A percentile compares a stretch with the other conserved stretches of the same genome.
These are phyloP conservation scores for Aspergillus phoenicis DNA, from an alignment of 2,329 filamentous ascomycete species.

Conservation along the genomic window DNA sequence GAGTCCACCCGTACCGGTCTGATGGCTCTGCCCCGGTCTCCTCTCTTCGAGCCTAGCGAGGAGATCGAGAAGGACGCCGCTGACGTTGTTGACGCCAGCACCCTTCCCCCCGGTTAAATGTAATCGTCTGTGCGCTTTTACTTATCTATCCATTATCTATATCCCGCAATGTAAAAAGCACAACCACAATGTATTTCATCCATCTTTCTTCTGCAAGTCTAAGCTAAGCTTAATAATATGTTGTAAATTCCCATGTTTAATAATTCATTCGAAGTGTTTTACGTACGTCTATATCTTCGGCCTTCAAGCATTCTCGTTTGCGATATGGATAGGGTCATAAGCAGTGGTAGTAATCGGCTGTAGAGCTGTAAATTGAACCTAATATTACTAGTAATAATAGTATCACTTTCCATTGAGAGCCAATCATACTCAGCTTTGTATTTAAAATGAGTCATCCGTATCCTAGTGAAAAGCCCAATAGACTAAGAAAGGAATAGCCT, in stretches of 20 bases:
- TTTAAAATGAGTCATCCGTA: too few relatives aligned
- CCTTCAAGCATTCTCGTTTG: background rate
- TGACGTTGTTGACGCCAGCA: slow-evolving; percentile 91
- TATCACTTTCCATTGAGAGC: too few relatives aligned
- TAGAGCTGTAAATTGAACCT: background rate
- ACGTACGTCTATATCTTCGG: background rate
- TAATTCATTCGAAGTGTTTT: background rate
- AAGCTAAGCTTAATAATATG: too few relatives aligned
- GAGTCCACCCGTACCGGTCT: slow-evolving; percentile 94
- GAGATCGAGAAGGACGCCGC: slow-evolving; percentile 83
- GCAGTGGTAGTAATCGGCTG: background rate
- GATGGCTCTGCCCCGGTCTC: slow-evolving; percentile 94
- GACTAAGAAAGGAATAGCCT: background rate
- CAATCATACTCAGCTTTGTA: too few relatives aligned
- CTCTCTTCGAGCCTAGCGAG: slow-evolving; percentile 74
- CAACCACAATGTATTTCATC: slow-evolving; percentile 3
- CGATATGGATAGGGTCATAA: background rate
- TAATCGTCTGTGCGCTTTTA: too few relatives aligned
- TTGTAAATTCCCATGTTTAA: background rate
- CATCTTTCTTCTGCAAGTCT: background rate
- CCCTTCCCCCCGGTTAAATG: slow-evolving; percentile 81
- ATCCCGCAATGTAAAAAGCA: slow-evolving; percentile 21
- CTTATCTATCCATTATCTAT: slow-evolving; percentile 6
- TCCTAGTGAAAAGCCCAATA: background rate
- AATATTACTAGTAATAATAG: background rate